Base-by-base conservation (phyloP, 2,329 filamentous ascomycete genomes). In the Sarocladium kiliense region DNA sequence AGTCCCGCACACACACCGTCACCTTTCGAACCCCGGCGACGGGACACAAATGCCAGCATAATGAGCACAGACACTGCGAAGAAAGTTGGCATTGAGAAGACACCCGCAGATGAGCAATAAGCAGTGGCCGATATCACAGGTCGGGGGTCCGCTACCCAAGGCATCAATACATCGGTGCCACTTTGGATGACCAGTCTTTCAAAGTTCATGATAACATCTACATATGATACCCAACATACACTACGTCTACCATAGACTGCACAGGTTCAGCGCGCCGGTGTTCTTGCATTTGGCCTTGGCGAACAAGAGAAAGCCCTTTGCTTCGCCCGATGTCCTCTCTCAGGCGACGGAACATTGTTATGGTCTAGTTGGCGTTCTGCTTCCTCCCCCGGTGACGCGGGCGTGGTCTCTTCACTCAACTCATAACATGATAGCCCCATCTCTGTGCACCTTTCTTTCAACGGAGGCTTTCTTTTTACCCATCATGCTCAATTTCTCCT, bases 61-160 rank as follows among this genome's bases (percentile, higher is more conserved):
- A 79, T 77, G 30, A 85, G 82, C 63, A 84, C 80, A 1, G 83
- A 85, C 61, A 86, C 83, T 42, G 83, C 83, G 37, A 86, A 84
- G 70, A 84, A 83, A 65, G 65, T 82, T 18, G 59, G 70, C 37
- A 62, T 73, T 51, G 66, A 71, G 58, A 68, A 32, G 67, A 57
- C 70, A 68, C n/a, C n/a, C n/a, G 58, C 66, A 67, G 58, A 58
- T 60, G 56, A 58, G 50, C 27, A 30, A 21, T 23, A 21, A 44
- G 9, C 37, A 9, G n/a, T n/a, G n/a, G n/a, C n/a, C n/a, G n/a
- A n/a, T n/a, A n/a, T n/a, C n/a, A n/a, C n/a, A n/a, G n/a, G n/a
- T n/a, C n/a, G n/a, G n/a, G n/a, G n/a, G n/a, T n/a, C n/a, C n/a
- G n/a, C n/a, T n/a, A n/a, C n/a, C n/a, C n/a, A n/a, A 47, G 6